Base-by-base conservation (phyloP, 2,329 filamentous ascomycete genomes). In the Chalara sp. region DNA sequence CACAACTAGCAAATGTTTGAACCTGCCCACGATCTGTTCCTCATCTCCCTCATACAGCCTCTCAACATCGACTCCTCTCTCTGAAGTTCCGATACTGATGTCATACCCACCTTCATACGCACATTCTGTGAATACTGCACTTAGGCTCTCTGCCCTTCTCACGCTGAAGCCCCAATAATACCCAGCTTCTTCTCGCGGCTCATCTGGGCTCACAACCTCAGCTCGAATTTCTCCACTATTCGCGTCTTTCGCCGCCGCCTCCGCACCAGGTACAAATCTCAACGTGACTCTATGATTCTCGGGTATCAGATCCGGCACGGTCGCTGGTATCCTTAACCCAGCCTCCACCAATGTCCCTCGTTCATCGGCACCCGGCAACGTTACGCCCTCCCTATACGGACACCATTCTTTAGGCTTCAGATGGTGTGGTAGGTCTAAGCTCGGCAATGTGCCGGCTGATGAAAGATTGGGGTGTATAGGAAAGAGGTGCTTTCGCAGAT, bases 111-210 rank as follows among this genome's bases (percentile, higher is more conserved):
- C 81, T 50, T 87, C 81, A 63, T 80, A 89, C 0, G 81, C 76
- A 57, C 81, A 84, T 65, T 91, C 87, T 4, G 87, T 90, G 62
- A 92, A 90, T 6, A 95, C 81, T 5, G 77, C 72, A 5, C 86
- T 86, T 5, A 95, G 75, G 3, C 80, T 84, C 5, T 68, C 62
- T 35, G 83, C 83, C 54, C 76, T 80, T 30, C 89, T 80, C 4
- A 90, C 81, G 6, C 72, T 76, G 67, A 86, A 95, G 44, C 89
- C 89, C 89, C 89, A 95, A 70, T 91, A 95, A 68, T 89, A 93
- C 0, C 89, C 89, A 1, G 74, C 80, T 56, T 90, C 81, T 48
- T 86, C 84, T 51, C 89, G 78, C 1, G 89, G 89, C 3, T 76
- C 71, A 30, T 78, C 73, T 0, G 88, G 86, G 35, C 83, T 75